These are phyloP conservation scores for Bacidia rubella DNA, from an alignment of 495 filamentous ascomycete species.

Conservation along the genomic window DNA sequence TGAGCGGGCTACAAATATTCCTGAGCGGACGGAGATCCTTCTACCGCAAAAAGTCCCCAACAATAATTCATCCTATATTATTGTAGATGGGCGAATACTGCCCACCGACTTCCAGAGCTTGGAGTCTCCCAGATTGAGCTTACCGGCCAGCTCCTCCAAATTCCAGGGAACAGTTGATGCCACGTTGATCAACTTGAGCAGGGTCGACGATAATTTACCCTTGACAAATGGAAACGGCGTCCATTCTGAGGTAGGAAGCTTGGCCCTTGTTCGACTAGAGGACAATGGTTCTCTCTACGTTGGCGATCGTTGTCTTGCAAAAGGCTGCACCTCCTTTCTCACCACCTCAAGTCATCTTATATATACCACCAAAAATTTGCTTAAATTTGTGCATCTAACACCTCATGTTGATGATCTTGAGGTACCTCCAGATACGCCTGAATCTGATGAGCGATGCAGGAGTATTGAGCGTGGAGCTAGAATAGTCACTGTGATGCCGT, in stretches of 20 bases:
- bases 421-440: slow-evolving; percentile 75
- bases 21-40: background rate
- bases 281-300: slow-evolving; percentile 64
- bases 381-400: slow-evolving; percentile 85
- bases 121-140: background rate
- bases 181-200: background rate
- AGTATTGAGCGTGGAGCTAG: slow-evolving; percentile 81
- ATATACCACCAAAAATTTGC: slow-evolving; percentile 77
- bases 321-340: slow-evolving; percentile 83
- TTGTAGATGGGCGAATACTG: background rate
- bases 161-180: too few species aligned
- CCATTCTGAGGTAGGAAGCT: background rate
- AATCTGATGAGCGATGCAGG: slow-evolving; percentile 81
- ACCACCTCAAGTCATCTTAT: slow-evolving; percentile 73
- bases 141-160: too few species aligned
- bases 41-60: background rate
- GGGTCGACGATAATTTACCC: too few species aligned
- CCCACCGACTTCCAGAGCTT: background rate
- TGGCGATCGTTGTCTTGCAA: slow-evolving; percentile 55
- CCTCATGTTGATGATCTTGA: slow-evolving; percentile 57
- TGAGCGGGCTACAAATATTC: background rate
- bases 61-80: background rate
- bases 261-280: slow-evolving; percentile 43
- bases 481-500: slow-evolving; percentile 81
- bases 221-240: too few species aligned